Conservation (phyloP, 2,329 filamentous ascomycete species). For the Trichophyton schoenleinii region DNA sequence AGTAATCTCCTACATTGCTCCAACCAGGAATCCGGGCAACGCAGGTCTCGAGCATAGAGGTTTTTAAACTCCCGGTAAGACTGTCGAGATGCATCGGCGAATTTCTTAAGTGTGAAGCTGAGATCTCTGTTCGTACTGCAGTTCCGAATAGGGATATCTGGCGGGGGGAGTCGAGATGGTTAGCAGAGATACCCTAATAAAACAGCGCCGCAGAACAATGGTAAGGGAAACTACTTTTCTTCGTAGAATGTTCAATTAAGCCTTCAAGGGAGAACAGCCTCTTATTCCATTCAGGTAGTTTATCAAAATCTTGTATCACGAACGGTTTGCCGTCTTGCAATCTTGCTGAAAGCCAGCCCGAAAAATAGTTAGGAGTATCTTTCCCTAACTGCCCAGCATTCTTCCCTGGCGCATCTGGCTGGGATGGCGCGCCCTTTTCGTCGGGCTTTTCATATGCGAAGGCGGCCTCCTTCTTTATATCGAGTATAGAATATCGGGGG, state of each 20-base stretch:
- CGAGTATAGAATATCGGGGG: conserved; percentile 21
- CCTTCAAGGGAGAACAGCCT: conserved; percentile 20
- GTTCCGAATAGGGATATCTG: conserved; percentile 25
- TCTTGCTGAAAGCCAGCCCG: conserved; percentile 21
- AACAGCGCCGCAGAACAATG: neutral
- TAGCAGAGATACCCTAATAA: neutral
- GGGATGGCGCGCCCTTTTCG: neutral
- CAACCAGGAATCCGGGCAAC: conserved; percentile 23
- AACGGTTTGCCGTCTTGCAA: conserved; percentile 24
- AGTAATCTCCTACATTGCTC: conserved; percentile 20
- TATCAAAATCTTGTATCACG: conserved; percentile 24
- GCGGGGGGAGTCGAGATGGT: neutral
- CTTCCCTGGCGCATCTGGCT: neutral
- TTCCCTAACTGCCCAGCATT: neutral
- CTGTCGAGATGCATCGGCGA: conserved; percentile 17
- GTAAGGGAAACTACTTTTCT: conserved; percentile 18
- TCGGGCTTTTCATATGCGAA: neutral
- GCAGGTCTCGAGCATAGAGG: conserved; percentile 25
- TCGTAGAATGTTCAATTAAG: conserved; percentile 22
- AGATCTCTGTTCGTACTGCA: conserved; percentile 25
- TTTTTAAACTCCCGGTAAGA: conserved; percentile 19
- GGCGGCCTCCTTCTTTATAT: conserved; percentile 10
- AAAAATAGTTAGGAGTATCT: conserved; percentile 5
- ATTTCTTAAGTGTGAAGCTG: conserved; percentile 23
- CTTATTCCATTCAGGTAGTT: conserved; percentile 19